phyloP scores from a whole-genome alignment of 2,329 filamentous ascomycete genomes.

The Daldinia sp. region DNA sequence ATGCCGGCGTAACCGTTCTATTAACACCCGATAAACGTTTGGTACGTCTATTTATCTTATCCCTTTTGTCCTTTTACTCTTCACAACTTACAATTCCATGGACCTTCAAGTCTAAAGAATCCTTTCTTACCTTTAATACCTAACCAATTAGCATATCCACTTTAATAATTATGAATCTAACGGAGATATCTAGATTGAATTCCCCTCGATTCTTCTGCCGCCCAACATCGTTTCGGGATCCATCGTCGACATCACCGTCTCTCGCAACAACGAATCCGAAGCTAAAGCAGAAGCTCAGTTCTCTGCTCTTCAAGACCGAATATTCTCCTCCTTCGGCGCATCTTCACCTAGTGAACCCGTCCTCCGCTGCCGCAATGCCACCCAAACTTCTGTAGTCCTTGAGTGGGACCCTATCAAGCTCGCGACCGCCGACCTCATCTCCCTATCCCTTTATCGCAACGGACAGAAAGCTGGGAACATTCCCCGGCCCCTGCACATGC shows the following conservation, averaged over 20 bases:
- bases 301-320: conserved; percentile 84
- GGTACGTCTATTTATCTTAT: conserved; percentile 62
- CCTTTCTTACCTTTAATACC: neutral
- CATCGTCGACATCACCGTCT: conserved; percentile 97
- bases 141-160: neutral
- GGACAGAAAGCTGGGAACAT: conserved; percentile 96
- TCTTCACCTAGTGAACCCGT: conserved; percentile 77
- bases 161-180: conserved; percentile 34
- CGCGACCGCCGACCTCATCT: conserved; percentile 89
- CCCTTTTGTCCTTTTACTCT: conserved; percentile 4
- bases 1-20: conserved; percentile 96
- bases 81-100: conserved; percentile 32
- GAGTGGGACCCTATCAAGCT: conserved; percentile 97
- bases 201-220: conserved; percentile 95
- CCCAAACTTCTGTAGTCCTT: conserved; percentile 96
- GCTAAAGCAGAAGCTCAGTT: conserved; percentile 77
- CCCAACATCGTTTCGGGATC: conserved; percentile 94
- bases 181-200: conserved; percentile 78
- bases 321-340: conserved; percentile 86
- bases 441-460: conserved; percentile 91
- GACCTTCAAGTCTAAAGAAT: neutral
- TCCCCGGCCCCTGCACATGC: conserved; percentile 83
- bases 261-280: conserved; percentile 85
- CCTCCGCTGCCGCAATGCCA: conserved; percentile 93
- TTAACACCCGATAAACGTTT: conserved; percentile 96